Conservation (phyloP, 202 grass and related monocot genomes). For the Eragrostis tef region DNA sequence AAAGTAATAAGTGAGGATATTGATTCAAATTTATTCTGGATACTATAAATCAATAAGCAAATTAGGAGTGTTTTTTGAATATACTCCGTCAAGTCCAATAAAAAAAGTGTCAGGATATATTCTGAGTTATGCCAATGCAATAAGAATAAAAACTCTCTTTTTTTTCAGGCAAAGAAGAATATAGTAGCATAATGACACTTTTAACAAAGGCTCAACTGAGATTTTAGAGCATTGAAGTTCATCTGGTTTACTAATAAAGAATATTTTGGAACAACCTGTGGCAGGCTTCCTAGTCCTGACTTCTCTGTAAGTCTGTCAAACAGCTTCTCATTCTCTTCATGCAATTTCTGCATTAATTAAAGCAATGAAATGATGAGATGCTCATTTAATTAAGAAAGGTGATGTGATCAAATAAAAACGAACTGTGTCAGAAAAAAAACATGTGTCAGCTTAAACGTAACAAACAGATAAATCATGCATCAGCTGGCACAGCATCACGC, state of each 20-base stretch:
- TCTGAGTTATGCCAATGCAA: not conserved
- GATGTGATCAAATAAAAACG: constrained; percentile 26
- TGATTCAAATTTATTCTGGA: no score
- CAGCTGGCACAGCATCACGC: not conserved
- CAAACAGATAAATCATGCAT: constrained; percentile 24
- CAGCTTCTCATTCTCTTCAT: constrained; percentile 96
- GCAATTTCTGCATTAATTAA: constrained; percentile 81
- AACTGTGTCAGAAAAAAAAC: constrained; percentile 3
- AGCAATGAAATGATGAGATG: constrained; percentile 18
- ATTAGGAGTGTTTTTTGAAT: no score
- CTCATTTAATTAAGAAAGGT: constrained; percentile 16
- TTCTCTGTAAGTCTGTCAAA: constrained; percentile 89
- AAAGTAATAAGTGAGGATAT: no score
- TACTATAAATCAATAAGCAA: no score
- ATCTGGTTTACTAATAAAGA: constrained; percentile 27
- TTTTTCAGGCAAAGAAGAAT: no score
- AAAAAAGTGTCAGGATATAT: not conserved
- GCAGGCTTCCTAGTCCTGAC: constrained; percentile 63
- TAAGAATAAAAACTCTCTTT: not conserved
- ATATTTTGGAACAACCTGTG: constrained; percentile 57
- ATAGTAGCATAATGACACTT: not conserved
- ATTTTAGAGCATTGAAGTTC: constrained; percentile 16
- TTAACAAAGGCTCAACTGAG: constrained; percentile 1
- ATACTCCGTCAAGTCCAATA: no score
- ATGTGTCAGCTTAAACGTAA: constrained; percentile 26